Base-by-base conservation (phyloP, 352 stramenopile species). In the Globisporangium camurandrum region DNA sequence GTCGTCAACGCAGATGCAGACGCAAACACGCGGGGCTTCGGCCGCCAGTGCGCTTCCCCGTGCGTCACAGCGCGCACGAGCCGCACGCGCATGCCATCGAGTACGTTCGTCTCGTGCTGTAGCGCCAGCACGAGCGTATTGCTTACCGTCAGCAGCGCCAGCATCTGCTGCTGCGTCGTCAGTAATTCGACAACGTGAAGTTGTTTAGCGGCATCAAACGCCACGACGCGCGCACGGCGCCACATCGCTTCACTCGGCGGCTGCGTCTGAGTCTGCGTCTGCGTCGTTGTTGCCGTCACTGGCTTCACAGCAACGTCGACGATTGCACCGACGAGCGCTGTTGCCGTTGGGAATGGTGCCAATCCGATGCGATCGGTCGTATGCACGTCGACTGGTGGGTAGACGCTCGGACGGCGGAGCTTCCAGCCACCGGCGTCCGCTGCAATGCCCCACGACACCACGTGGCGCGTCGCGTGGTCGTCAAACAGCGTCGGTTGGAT, bases 51-150 rank as follows among this genome's bases (percentile, higher is more conserved):
- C 26, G 57, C 46, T 14, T 55, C 43, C n/a, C 70, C 75, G n/a
- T 85, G 54, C 16, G 64, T 63, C 52, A 81, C 59, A 14, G 76
- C 77, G 7, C 78, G 77, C 42, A 80, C 73, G 16, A 93, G 53
- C 43, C 72, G 70, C 37, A 93, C 61, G 9, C 74, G 72, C 11
- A 69, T 71, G 3, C 71, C 75, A 43, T 88, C 72, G 16, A 84
- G 46, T 26, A 69, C 36, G 36, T 68, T 80, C 33, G 81, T 67
- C 50, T 89, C 77, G 37, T 65, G 62, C 1, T 57, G 57, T 3
- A 93, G 44, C 56, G 86, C 82, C 40, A 93, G 57, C 31, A 93
- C 60, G 46, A 87, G 54, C 34, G 77, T 82, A 55, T 89, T 90
- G 53, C 57, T 56, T 14, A 61, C 62, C 47, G 61, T 57, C 17